Percentiles rank a stretch among this genome's conserved stretches.
These are phyloP conservation scores for Grigorovia humatica DNA, from an alignment of 805 yeast species.

Conservation along the genomic window DNA sequence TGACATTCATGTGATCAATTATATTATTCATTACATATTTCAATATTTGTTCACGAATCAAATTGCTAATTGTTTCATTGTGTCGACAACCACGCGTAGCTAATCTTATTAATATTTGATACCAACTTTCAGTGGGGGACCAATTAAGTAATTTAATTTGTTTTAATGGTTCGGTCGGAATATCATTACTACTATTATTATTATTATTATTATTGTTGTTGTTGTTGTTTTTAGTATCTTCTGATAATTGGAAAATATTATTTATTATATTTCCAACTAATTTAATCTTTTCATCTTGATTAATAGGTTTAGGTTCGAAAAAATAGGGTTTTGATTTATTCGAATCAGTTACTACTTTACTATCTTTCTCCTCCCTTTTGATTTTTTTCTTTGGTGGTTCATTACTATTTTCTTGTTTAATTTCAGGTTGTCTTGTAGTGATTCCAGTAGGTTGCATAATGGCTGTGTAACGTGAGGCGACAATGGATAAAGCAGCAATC, in stretches of 20 bases:
- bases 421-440: not conserved
- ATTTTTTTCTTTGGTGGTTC: conserved; percentile 2
- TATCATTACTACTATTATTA: not conserved
- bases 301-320: conserved; percentile 38
- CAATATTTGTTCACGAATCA: conserved; percentile 60
- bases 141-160: conserved; percentile 35
- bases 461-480: conserved; percentile 53
- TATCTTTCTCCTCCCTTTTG: conserved; percentile 24
- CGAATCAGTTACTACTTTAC: conserved; percentile 16
- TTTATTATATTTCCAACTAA: conserved; percentile 32
- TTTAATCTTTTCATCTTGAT: conserved; percentile 44
- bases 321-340: conserved; percentile 5
- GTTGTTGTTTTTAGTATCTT: conserved; percentile 1
- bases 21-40: conserved; percentile 66
- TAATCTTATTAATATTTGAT: conserved; percentile 59
- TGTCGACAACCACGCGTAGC: conserved; percentile 68
- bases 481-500: conserved; percentile 56
- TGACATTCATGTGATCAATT: conserved; percentile 43
- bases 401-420: not conserved
- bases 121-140: conserved; percentile 65
- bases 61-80: conserved; percentile 39
- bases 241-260: conserved; percentile 4
- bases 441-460: conserved; percentile 20
- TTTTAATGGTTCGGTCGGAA: conserved; percentile 9
- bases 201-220: not conserved